phyloP scores from a whole-genome alignment of 169 alveolate species.

The Plasmodium inui region DNA sequence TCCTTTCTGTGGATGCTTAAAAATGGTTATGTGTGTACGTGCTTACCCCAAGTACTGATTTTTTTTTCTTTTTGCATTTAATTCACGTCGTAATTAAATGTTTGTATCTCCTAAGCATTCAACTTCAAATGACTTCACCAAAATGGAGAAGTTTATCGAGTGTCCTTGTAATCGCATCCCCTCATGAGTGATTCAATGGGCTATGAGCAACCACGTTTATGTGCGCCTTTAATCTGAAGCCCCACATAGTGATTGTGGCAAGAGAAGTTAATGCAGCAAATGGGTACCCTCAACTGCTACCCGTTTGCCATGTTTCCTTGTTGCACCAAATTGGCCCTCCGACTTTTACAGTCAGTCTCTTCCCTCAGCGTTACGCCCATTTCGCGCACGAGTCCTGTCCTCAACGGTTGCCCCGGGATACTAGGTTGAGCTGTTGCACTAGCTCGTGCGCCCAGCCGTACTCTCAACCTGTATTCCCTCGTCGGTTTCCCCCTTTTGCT shows the following conservation, averaged over 20 bases:
- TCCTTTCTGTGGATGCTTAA: neutral
- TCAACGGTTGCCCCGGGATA: neutral
- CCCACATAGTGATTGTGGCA: neutral
- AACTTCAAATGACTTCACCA: neutral
- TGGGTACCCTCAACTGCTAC: neutral
- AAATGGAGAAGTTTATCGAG: neutral
- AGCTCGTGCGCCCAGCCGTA: neutral
- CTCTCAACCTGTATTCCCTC: neutral
- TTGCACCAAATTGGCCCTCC: neutral
- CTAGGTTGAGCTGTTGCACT: neutral
- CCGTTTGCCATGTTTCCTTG: neutral
- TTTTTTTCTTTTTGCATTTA: neutral
- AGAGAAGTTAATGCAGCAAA: neutral
- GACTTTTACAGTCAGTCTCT: neutral
- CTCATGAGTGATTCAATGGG: neutral
- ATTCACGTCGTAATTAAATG: neutral
- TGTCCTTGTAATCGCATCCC: neutral
- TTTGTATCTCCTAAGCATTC: neutral
- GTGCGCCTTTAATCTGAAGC: neutral
- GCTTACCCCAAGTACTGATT: neutral
- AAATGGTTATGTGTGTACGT: neutral
- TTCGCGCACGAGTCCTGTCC: neutral
- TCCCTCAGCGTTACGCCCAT: neutral
- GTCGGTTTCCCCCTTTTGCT: neutral
- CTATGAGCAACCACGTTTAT: neutral